A percentile compares a stretch with the other conserved stretches of the same genome.
These are phyloP conservation scores for Castanea crenata DNA, from an alignment of 306 rosid genomes.

Conservation along the genomic window DNA sequence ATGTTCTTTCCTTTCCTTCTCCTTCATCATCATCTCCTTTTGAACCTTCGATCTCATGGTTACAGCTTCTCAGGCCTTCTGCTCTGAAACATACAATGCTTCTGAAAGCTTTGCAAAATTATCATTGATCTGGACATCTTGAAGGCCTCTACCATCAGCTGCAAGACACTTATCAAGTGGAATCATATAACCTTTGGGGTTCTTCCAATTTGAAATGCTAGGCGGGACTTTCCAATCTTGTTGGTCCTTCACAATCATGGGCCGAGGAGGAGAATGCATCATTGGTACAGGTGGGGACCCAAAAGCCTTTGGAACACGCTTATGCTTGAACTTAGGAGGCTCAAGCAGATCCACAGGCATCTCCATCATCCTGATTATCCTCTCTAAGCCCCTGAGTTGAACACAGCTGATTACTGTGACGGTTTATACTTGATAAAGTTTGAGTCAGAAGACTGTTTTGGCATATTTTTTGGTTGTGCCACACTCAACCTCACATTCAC, in stretches of 20 bases:
- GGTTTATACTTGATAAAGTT: constrained; percentile 87
- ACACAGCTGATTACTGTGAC: constrained; percentile 74
- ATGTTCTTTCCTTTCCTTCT: constrained; percentile 80
- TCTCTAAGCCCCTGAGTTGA: constrained; percentile 82
- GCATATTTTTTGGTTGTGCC: constrained; percentile 78
- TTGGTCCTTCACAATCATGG: constrained; percentile 86
- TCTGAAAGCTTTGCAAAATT: constrained; percentile 85
- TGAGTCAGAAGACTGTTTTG: constrained; percentile 59
- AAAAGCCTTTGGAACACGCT: constrained; percentile 84
- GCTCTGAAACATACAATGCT: constrained; percentile 78
- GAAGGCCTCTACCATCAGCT: constrained; percentile 84
- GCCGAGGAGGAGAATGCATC: constrained; percentile 88
- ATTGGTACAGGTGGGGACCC: constrained; percentile 91
- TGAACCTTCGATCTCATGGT: constrained; percentile 91
- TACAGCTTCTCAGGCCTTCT: constrained; percentile 89
- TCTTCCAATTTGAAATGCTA: constrained; percentile 95
- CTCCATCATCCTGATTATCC: constrained; percentile 88
- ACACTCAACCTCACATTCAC: constrained; percentile 81
- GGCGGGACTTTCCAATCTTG: constrained; percentile 96
- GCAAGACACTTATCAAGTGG: constrained; percentile 89
- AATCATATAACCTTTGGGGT: constrained; percentile 84
- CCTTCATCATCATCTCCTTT: constrained; percentile 79
- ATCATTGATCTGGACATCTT: constrained; percentile 84
- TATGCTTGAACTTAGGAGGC: constrained; percentile 91
- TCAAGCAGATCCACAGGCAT: constrained; percentile 94